A percentile compares a stretch with the other conserved stretches of the same genome.
phyloP scores from a whole-genome alignment of 192 early-diverging fungal species.

The Mortierella alpina region DNA sequence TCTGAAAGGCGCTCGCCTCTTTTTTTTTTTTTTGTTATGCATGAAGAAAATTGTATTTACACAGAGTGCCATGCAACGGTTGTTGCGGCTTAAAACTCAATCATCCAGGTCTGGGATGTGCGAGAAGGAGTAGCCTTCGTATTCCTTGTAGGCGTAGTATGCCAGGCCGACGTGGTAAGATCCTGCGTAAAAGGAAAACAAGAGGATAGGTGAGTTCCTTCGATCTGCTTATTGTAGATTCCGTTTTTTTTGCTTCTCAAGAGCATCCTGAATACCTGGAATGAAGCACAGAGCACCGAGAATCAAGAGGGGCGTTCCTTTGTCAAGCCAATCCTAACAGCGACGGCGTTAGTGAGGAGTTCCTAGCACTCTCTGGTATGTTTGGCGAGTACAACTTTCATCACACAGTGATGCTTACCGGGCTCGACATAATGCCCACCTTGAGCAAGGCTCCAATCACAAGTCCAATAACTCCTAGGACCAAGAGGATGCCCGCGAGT shows the following conservation, averaged over 20 bases:
- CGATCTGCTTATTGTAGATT: neutral
- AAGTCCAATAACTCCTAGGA: slow-evolving; percentile 57
- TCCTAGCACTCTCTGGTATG: too few species aligned
- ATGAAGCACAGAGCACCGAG: slow-evolving; percentile 69
- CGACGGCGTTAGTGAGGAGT: neutral
- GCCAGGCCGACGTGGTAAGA: slow-evolving; percentile 64
- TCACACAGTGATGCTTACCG: slow-evolving; percentile 41
- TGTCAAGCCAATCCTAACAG: slow-evolving; percentile 60
- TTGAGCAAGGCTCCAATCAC: slow-evolving; percentile 63
- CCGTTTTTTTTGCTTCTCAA: too few species aligned
- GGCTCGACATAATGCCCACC: slow-evolving; percentile 56
- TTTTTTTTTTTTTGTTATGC: slow-evolving; percentile 1
- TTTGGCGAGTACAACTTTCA: neutral
- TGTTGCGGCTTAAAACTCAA: neutral
- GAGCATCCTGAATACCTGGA: slow-evolving; percentile 53
- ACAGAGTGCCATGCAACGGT: neutral
- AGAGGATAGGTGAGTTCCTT: too few species aligned
- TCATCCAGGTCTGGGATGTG: slow-evolving; percentile 60
- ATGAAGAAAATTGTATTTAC: neutral
- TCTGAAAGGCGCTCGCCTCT: neutral
- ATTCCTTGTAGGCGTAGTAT: slow-evolving; percentile 67
- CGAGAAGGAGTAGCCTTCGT: slow-evolving; percentile 64
- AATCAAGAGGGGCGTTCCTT: slow-evolving; percentile 64
- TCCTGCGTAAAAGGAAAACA: slow-evolving; percentile 26
- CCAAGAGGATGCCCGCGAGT: slow-evolving; percentile 56